Percentiles rank a stretch among this genome's conserved stretches.
Evolutionary conservation across 768 basidiomycete species (phyloP).

Genomic region (Vararia minispora): DNA sequence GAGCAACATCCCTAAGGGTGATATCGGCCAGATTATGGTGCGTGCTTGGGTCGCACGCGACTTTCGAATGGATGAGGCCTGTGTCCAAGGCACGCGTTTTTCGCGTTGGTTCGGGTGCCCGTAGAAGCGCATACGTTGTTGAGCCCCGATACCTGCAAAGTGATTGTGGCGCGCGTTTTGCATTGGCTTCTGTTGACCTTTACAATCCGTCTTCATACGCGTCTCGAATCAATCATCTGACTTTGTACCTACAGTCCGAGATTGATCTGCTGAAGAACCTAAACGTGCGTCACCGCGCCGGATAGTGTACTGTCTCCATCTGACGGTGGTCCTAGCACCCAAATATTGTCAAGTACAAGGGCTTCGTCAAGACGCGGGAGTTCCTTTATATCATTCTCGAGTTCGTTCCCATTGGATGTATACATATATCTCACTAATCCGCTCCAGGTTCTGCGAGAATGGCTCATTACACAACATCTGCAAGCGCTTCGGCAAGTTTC

Average conservation of each 20-base stretch:
- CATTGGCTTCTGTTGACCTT: no score
- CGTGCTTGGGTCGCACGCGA: no score
- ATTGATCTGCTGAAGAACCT: constrained; percentile 97
- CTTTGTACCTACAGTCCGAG: constrained; percentile 58
- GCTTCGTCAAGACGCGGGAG: constrained; percentile 90
- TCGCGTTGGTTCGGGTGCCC: no score
- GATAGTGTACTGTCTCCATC: neutral
- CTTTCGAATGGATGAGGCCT: no score
- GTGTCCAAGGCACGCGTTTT: no score
- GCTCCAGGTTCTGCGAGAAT: constrained; percentile 85
- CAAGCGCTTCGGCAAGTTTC: constrained; percentile 98
- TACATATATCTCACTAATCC: neutral
- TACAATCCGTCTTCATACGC: neutral
- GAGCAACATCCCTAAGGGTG: constrained; percentile 85
- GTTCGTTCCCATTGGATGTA: constrained; percentile 28
- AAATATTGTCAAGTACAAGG: constrained; percentile 99
- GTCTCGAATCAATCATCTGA: neutral
- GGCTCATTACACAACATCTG: constrained; percentile 92
- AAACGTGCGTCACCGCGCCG: constrained; percentile 42
- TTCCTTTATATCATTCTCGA: constrained; percentile 96
- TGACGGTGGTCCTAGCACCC: constrained; percentile 47
- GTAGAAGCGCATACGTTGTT: no score
- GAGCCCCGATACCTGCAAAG: no score
- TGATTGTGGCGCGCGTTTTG: no score
- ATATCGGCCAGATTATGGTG: constrained; percentile 97